These are phyloP conservation scores for Aspergillus chevalieri DNA, from an alignment of 2,329 filamentous ascomycete genomes.

Conservation along the genomic window DNA sequence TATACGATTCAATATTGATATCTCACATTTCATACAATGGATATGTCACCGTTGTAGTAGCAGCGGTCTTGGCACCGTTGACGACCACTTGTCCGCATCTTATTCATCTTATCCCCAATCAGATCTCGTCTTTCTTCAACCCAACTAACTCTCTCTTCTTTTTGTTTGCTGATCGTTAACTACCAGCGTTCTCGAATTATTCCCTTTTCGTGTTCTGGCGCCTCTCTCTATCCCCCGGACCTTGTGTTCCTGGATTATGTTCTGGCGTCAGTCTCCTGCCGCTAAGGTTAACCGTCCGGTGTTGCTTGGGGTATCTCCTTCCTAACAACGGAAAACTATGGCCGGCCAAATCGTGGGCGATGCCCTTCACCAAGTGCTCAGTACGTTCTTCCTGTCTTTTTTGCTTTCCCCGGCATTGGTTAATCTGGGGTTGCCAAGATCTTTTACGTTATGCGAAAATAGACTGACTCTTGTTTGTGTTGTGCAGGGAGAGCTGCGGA, in stretches of 20 bases:
- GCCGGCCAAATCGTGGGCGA: slow-evolving; percentile 31
- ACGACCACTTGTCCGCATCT: slow-evolving; percentile 1
- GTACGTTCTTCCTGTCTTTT: slow-evolving; percentile 21
- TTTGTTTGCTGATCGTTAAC: too few relatives aligned
- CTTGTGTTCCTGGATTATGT: slow-evolving; percentile 9
- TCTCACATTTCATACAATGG: background rate
- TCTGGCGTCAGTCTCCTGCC: slow-evolving; percentile 26
- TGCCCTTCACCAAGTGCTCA: slow-evolving; percentile 28
- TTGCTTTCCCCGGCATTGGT: background rate
- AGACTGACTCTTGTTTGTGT: slow-evolving; percentile 3
- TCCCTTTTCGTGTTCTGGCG: background rate
- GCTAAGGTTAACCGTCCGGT: slow-evolving; percentile 27
- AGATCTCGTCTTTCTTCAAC: slow-evolving; percentile 1
- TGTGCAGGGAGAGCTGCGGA: slow-evolving; percentile 30
- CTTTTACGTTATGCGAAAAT: background rate
- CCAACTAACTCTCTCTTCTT: slow-evolving; percentile 1
- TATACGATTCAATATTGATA: background rate
- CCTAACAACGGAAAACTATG: slow-evolving; percentile 21
- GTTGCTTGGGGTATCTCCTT: slow-evolving; percentile 16
- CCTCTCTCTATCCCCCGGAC: background rate
- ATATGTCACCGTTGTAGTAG: background rate
- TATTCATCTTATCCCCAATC: background rate
- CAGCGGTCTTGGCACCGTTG: background rate
- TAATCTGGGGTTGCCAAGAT: background rate
- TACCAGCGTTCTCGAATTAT: background rate